Percentiles rank a stretch among this genome's conserved stretches.
These are phyloP conservation scores for Xylariaceae sp. DNA, from an alignment of 2,329 filamentous ascomycete species.

Conservation along the genomic window DNA sequence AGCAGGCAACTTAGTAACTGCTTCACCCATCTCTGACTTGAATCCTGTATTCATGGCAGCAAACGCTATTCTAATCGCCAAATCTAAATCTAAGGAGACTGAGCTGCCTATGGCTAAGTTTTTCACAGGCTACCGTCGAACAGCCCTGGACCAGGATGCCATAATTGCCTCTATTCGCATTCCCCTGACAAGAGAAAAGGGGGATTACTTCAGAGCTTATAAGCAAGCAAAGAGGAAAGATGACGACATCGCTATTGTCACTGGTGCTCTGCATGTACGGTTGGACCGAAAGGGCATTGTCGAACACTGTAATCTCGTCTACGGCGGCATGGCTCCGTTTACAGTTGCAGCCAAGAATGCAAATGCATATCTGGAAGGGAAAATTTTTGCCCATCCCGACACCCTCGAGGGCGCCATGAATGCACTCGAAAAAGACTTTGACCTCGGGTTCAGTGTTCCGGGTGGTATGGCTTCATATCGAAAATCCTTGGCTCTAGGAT, in stretches of 20 bases:
- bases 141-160: constrained; percentile 74
- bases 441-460: constrained; percentile 83
- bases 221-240: constrained; percentile 98
- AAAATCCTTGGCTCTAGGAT: constrained; percentile 82
- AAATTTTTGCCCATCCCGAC: constrained; percentile 71
- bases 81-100: constrained; percentile 65
- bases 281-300: constrained; percentile 68
- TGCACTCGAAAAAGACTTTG: constrained; percentile 83
- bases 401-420: constrained; percentile 89
- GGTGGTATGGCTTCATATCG: constrained; percentile 97
- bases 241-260: constrained; percentile 97
- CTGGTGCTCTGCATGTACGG: constrained; percentile 73
- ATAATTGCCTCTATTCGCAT: constrained; percentile 86
- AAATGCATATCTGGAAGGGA: constrained; percentile 69
- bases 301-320: constrained; percentile 73
- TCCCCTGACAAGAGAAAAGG: constrained; percentile 67
- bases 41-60: constrained; percentile 92
- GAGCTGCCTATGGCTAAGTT: constrained; percentile 91
- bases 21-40: constrained; percentile 92
- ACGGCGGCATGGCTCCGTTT: constrained; percentile 90
- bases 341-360: constrained; percentile 84
- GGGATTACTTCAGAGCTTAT: constrained; percentile 84
- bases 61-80: constrained; percentile 76
- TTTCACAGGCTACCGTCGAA: constrained; percentile 86
- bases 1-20: constrained; percentile 89